Base-by-base conservation (phyloP, 257 asterid genomes). In the Capsicum baccatum region DNA sequence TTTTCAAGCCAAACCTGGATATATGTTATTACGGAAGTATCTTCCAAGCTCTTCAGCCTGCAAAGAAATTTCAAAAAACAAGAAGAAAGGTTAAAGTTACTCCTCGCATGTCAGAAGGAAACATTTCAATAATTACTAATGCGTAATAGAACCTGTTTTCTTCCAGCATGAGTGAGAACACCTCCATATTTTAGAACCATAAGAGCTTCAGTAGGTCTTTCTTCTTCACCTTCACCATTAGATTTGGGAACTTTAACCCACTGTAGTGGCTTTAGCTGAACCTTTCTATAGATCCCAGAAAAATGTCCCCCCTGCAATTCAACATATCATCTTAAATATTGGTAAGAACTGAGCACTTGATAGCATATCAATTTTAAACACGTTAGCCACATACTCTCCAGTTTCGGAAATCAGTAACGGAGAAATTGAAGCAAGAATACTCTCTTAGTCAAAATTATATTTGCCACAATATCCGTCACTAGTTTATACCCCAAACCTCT, bases 131-230 rank as follows among this genome's bases (percentile, higher is more conserved):
- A 52, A 76, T 26, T 76, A 54, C 3, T 21, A 52, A 5, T 76
- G 63, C 11, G 8, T 76, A 52, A 56, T 14, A 19, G 86, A 56
- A 93, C 99, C 98, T 96, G 99, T 85, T 93, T 97, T 88, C 98
- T 89, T 82, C 99, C 99, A 57, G 98, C 99, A 85, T 97, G 99
- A 52, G 99, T 97, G 83, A 97, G 99, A 88, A 97, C 99, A 86
- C 99, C 99, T 17, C 99, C 99, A 79, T 97, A 97, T 87, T 97
- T 97, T 69, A 97, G 98, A 91, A 97, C 90, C 99, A 97, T 97
- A 56, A 97, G 92, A 82, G 99, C 99, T 90, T 97, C 98, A 2
- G 88, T 88, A 71, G 99, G 99, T 85, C 87, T 89, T 86, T 97
- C 99, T 86, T 94, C 98, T 87, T 92, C 98, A 55, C 96, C 97